Conservation (phyloP, 768 basidiomycete genomes). For the Kwoniella europaea region DNA sequence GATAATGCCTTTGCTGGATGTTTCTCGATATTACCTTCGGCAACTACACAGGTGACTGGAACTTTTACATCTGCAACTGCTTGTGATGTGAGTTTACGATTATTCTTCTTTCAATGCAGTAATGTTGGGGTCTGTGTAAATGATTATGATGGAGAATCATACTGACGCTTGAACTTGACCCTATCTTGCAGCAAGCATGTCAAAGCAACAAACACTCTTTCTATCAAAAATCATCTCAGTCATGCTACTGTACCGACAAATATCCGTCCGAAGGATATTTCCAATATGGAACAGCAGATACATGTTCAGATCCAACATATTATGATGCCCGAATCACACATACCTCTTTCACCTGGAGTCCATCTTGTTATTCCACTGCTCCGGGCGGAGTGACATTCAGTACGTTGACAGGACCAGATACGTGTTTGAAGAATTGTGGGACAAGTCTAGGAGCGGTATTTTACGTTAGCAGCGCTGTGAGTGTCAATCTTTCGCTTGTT, state of each 20-base stretch:
- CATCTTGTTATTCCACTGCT: not conserved
- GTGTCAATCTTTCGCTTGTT: not conserved
- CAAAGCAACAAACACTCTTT: slow-evolving; percentile 14
- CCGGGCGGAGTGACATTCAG: slow-evolving; percentile 1
- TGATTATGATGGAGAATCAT: not conserved
- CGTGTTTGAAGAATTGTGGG: slow-evolving; percentile 16
- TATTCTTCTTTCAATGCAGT: not conserved
- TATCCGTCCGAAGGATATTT: slow-evolving; percentile 6
- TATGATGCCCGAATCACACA: slow-evolving; percentile 15
- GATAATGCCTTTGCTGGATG: slow-evolving; percentile 18
- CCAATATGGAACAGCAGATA: slow-evolving; percentile 3
- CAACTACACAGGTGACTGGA: not conserved
- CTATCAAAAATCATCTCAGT: slow-evolving; percentile 7
- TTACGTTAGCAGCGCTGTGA: slow-evolving; percentile 8
- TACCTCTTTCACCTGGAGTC: slow-evolving; percentile 8
- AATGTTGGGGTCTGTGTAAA: not conserved
- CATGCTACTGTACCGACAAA: slow-evolving; percentile 17
- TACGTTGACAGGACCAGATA: slow-evolving; percentile 12
- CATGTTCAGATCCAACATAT: not conserved
- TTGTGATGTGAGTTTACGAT: slow-evolving; percentile 3
- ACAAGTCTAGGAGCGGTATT: not conserved
- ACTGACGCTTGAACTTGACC: no score
- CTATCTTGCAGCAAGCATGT: not conserved
- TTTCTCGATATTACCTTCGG: slow-evolving; percentile 9
- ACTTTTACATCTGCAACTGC: slow-evolving; percentile 6